These are phyloP conservation scores for Melampsora medusae DNA, from an alignment of 1,284 basidiomycete genomes.

Conservation along the genomic window DNA sequence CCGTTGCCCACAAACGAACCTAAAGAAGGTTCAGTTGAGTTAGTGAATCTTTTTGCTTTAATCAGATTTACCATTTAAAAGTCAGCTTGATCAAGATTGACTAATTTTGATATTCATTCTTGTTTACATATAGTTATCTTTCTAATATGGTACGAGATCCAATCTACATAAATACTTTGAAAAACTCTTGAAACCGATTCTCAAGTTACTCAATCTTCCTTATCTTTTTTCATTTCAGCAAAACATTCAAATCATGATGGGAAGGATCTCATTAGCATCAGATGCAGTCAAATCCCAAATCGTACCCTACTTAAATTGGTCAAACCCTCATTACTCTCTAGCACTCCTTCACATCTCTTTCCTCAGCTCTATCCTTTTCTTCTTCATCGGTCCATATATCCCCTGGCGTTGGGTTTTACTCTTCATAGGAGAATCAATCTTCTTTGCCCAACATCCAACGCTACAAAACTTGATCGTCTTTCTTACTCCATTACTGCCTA, in stretches of 20 bases:
- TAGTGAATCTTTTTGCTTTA: slow-evolving; percentile 45
- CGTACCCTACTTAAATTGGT: slow-evolving; percentile 54
- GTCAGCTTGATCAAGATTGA: slow-evolving; percentile 45
- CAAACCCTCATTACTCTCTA: slow-evolving; percentile 51
- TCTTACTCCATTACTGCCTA: not conserved
- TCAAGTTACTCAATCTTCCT: not conserved
- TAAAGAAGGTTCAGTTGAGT: slow-evolving; percentile 39
- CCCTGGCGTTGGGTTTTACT: slow-evolving; percentile 51
- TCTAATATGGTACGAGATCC: slow-evolving; percentile 23
- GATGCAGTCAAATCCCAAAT: slow-evolving; percentile 52
- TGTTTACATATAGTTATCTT: slow-evolving; percentile 16
- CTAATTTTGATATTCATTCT: not conserved
- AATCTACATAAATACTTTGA: not conserved
- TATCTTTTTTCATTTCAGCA: slow-evolving; percentile 4
- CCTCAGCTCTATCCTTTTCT: slow-evolving; percentile 50
- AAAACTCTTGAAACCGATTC: not conserved
- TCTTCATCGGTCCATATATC: slow-evolving; percentile 51
- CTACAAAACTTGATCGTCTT: slow-evolving; percentile 44
- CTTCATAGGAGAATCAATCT: slow-evolving; percentile 51
- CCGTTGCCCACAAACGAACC: slow-evolving; percentile 23
- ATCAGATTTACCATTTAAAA: slow-evolving; percentile 45
- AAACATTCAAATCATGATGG: slow-evolving; percentile 45
- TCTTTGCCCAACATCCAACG: slow-evolving; percentile 53
- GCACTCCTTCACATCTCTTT: slow-evolving; percentile 51
- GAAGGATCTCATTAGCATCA: slow-evolving; percentile 17